phyloP scores from a whole-genome alignment of 2,329 filamentous ascomycete genomes.

The Cadophora sp. region DNA sequence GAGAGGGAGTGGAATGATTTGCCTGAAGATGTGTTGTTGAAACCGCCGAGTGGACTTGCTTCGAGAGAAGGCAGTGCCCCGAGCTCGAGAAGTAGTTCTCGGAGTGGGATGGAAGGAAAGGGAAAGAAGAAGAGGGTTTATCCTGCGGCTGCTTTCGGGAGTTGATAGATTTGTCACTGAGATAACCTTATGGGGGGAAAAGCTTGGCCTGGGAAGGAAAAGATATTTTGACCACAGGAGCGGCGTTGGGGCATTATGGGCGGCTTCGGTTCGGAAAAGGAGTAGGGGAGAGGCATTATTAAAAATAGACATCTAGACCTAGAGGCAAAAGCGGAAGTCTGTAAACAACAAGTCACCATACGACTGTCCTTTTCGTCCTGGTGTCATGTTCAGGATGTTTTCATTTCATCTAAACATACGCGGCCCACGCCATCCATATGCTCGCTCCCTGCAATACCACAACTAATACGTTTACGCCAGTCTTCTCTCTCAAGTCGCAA shows the following conservation, averaged over 20 bases:
- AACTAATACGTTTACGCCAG: background rate
- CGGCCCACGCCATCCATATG: conserved; percentile 10
- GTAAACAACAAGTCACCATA: background rate
- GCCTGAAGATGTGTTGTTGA: conserved; percentile 60
- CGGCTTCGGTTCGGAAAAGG: background rate
- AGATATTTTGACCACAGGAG: background rate
- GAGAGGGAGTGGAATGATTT: conserved; percentile 72
- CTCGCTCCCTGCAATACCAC: conserved; percentile 8
- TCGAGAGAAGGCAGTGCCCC: conserved; percentile 42
- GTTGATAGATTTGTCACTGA: background rate
- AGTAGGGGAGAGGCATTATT: background rate
- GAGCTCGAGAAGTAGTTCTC: conserved; percentile 62
- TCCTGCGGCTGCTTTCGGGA: conserved; percentile 65
- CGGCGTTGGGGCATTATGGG: conserved; percentile 10
- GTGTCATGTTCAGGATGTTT: background rate
- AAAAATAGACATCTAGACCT: background rate
- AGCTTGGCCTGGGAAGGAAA: background rate
- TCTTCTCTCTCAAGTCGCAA: background rate
- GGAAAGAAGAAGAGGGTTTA: conserved; percentile 68
- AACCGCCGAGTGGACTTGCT: conserved; percentile 40
- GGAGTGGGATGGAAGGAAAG: conserved; percentile 48
- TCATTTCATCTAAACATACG: background rate
- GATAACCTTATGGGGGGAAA: no score
- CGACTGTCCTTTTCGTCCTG: no score
- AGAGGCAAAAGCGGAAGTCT: background rate